These are phyloP conservation scores for Fusarium tuaranense DNA, from an alignment of 2,329 filamentous ascomycete species.

Conservation along the genomic window DNA sequence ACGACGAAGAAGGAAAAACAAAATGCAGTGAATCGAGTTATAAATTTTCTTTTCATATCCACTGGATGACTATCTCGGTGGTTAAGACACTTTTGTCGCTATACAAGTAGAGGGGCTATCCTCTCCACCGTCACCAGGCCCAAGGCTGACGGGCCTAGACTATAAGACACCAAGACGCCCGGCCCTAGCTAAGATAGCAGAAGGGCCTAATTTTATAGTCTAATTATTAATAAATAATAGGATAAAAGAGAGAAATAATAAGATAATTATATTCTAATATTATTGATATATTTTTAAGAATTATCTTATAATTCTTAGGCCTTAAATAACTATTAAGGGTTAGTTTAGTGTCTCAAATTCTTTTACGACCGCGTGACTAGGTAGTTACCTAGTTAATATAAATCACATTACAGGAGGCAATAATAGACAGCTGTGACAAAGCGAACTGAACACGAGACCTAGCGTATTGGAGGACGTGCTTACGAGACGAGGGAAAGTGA, in stretches of 20 bases:
- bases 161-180: no score
- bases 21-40: background rate
- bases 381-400: background rate
- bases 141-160: no score
- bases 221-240: no score
- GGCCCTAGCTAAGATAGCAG: no score
- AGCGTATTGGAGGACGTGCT: background rate
- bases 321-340: no score
- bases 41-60: background rate
- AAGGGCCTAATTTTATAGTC: no score
- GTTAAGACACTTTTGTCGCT: background rate
- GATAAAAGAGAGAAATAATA: no score
- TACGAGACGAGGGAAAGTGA: background rate
- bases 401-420: background rate
- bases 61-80: background rate
- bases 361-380: no score
- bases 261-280: no score
- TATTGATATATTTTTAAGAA: no score
- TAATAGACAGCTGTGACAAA: background rate
- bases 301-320: no score
- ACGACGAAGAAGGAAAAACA: background rate
- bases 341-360: no score
- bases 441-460: background rate
- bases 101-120: background rate
- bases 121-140: background rate